These are phyloP conservation scores for Xylaria polymorpha DNA, from an alignment of 2,329 filamentous ascomycete species.

Conservation along the genomic window DNA sequence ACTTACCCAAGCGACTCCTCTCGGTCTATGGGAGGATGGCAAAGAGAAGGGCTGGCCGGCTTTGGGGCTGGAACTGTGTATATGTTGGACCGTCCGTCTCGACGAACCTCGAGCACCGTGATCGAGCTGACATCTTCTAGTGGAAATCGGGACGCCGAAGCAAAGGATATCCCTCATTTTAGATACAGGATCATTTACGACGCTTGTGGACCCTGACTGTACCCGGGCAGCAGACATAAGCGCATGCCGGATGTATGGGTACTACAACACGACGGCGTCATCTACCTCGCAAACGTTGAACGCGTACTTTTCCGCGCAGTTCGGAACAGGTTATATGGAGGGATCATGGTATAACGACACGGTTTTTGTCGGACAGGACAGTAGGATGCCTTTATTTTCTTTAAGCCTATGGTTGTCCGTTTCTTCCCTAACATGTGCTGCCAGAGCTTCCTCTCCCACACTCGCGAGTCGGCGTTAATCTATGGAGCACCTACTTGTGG, in stretches of 20 bases:
- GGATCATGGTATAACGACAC: conserved; percentile 51
- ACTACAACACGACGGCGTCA: conserved; percentile 50
- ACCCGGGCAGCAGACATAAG: conserved; percentile 47
- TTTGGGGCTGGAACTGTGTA: conserved; percentile 51
- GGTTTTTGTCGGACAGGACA: conserved; percentile 48
- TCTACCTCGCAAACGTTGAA: conserved; percentile 47
- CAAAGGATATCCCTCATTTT: conserved; percentile 53
- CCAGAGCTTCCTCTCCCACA: conserved; percentile 49
- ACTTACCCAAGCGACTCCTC: not conserved
- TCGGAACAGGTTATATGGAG: conserved; percentile 51
- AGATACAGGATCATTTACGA: conserved; percentile 55
- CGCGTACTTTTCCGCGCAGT: conserved; percentile 47
- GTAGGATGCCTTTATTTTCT: conserved; percentile 25
- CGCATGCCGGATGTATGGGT: conserved; percentile 51
- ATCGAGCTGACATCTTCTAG: conserved; percentile 41
- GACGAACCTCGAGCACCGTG: not conserved
- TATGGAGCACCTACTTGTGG: conserved; percentile 53
- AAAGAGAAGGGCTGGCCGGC: conserved; percentile 41
- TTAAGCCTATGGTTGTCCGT: not conserved
- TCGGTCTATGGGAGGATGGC: conserved; percentile 34
- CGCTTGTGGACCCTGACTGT: conserved; percentile 54
- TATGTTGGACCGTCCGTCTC: conserved; percentile 49
- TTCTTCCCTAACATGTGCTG: conserved; percentile 6
- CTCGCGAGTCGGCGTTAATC: conserved; percentile 53
- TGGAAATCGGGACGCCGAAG: conserved; percentile 53